Evolutionary conservation across 2,329 filamentous ascomycete species (phyloP).

Genomic region (Nemania sp.): DNA sequence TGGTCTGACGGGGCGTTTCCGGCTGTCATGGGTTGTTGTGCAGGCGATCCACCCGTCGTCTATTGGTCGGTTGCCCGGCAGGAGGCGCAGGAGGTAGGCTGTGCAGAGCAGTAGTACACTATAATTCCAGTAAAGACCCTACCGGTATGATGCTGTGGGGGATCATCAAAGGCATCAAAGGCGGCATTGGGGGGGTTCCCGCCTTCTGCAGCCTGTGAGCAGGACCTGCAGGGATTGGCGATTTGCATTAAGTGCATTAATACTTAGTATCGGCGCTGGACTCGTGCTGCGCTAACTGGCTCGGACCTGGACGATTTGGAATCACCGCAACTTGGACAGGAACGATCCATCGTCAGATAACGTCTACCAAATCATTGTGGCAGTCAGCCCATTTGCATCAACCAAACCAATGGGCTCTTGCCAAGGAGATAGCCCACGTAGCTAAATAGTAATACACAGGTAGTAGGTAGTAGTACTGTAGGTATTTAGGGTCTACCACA

Average conservation of each 20-base stretch:
- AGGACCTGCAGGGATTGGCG: slow-evolving; percentile 9
- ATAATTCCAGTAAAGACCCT: no score
- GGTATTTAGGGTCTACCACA: no score
- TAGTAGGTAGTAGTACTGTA: neutral
- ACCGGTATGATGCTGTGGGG: slow-evolving; percentile 10
- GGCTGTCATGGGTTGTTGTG: neutral
- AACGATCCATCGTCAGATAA: slow-evolving; percentile 7
- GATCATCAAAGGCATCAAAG: slow-evolving; percentile 15
- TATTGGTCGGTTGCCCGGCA: neutral
- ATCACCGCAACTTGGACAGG: slow-evolving; percentile 1
- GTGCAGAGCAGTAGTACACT: no score
- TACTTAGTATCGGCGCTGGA: neutral
- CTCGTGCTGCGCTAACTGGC: slow-evolving; percentile 4
- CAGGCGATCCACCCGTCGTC: no score
- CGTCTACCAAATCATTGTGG: slow-evolving; percentile 7
- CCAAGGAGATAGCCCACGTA: no score
- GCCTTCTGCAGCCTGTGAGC: slow-evolving; percentile 5
- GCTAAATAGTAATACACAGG: neutral
- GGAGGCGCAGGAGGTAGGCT: no score
- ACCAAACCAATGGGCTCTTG: slow-evolving; percentile 11
- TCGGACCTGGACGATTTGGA: slow-evolving; percentile 13
- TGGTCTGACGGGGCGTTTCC: no score
- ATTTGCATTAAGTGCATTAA: slow-evolving; percentile 21
- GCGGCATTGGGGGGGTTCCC: no score
- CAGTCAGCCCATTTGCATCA: no score